Conservation (phyloP, 2,329 filamentous ascomycete genomes). For the Phyllosticta ampelicida region DNA sequence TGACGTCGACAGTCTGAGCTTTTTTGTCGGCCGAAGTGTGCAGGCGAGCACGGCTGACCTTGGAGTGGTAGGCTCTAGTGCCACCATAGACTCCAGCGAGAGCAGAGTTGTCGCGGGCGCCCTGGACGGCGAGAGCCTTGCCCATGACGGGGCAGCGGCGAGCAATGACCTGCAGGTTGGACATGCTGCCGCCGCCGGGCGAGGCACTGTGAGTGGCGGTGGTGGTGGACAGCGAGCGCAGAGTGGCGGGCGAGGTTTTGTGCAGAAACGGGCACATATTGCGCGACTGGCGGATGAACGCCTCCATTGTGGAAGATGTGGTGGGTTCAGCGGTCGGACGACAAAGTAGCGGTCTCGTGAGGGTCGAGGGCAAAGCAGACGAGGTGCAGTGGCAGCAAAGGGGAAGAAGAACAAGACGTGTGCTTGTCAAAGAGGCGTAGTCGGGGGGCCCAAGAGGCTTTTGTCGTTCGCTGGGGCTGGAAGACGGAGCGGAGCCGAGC, state of each 20-base stretch:
- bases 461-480: neutral
- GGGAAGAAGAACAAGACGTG: neutral
- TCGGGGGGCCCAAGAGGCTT: neutral
- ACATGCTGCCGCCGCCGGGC: slow-evolving; percentile 84
- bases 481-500: slow-evolving; percentile 5
- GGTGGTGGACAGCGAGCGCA: slow-evolving; percentile 77
- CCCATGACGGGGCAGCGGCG: slow-evolving; percentile 98
- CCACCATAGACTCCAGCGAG: slow-evolving; percentile 41
- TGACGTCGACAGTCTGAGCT: slow-evolving; percentile 62
- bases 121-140: slow-evolving; percentile 86
- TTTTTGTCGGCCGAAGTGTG: slow-evolving; percentile 72
- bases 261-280: slow-evolving; percentile 96
- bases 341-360: neutral
- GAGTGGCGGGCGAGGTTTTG: slow-evolving; percentile 81
- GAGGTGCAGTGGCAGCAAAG: neutral
- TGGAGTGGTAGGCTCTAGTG: slow-evolving; percentile 37
- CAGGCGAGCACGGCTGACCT: slow-evolving; percentile 57
- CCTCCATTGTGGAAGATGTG: slow-evolving; percentile 57
- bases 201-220: slow-evolving; percentile 55
- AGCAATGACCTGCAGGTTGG: slow-evolving; percentile 87
- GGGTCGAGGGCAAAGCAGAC: neutral
- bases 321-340: neutral
- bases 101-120: slow-evolving; percentile 35
- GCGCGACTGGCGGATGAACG: slow-evolving; percentile 88
- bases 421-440: slow-evolving; percentile 2